Conservation (phyloP, 163 green algal genomes). For the Coccomyxa subellipsoidea region DNA sequence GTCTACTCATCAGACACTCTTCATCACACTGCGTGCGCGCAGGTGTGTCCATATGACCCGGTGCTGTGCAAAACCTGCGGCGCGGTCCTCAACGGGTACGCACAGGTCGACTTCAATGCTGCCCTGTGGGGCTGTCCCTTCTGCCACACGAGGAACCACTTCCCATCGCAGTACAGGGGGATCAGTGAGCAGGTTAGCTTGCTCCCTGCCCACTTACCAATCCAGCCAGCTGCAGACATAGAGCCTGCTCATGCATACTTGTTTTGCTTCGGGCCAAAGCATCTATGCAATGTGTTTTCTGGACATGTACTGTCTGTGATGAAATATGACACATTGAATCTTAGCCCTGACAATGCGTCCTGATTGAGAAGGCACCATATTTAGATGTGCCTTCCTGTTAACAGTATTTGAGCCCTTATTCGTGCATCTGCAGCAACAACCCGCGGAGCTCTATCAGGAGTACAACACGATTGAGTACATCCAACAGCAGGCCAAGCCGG, state of each 20-base stretch:
- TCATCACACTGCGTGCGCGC: no score
- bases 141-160: conserved; percentile 94
- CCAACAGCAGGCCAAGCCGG: conserved; percentile 37
- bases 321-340: no score
- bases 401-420: not conserved
- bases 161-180: conserved; percentile 92
- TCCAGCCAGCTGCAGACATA: no score
- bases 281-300: no score
- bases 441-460: conserved; percentile 93
- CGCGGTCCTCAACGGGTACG: conserved; percentile 91
- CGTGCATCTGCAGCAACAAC: conserved; percentile 58
- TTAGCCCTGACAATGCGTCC: no score
- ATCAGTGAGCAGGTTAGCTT: conserved; percentile 49
- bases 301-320: no score
- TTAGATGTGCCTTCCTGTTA: not conserved
- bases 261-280: no score
- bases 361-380: not conserved
- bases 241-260: no score
- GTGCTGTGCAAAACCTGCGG: conserved; percentile 92
- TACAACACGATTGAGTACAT: conserved; percentile 98
- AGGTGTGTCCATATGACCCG: conserved; percentile 89
- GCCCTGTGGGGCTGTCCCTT: conserved; percentile 98
- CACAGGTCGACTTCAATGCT: conserved; percentile 80
- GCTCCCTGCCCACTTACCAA: not conserved
- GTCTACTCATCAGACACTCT: no score